Evolutionary conservation across 2,329 filamentous ascomycete species (phyloP).

Genomic region (Emergomyces pasteurianus): DNA sequence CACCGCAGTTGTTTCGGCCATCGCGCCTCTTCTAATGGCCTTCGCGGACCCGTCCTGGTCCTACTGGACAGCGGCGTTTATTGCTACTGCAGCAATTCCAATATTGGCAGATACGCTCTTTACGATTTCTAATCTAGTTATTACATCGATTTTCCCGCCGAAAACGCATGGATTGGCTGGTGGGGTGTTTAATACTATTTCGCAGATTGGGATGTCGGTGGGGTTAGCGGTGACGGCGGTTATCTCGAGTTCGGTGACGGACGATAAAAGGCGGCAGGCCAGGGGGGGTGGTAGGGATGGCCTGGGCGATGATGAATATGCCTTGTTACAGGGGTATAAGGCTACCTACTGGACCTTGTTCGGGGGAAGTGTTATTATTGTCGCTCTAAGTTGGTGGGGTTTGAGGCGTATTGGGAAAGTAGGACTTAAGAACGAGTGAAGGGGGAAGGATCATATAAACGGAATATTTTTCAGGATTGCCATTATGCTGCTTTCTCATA

Average conservation of each 20-base stretch:
- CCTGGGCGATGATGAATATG: conserved; percentile 6
- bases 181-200: conserved; percentile 48
- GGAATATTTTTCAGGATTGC: not conserved
- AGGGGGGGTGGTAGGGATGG: conserved; percentile 16
- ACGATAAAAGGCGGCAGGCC: not conserved
- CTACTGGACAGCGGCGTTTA: conserved; percentile 41
- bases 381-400: conserved; percentile 30
- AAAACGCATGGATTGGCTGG: conserved; percentile 48
- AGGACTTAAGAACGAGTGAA: conserved; percentile 32
- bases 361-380: conserved; percentile 31
- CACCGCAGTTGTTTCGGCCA: conserved; percentile 32
- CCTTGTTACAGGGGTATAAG: conserved; percentile 40
- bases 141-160: conserved; percentile 43
- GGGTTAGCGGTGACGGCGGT: conserved; percentile 42
- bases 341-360: conserved; percentile 45
- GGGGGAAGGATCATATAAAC: not conserved
- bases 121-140: conserved; percentile 43
- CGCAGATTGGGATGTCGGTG: conserved; percentile 44
- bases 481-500: too few species aligned
- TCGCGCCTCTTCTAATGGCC: conserved; percentile 45
- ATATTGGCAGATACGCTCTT: conserved; percentile 32
- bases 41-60: conserved; percentile 36
- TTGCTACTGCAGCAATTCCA: conserved; percentile 20
- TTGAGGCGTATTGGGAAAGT: conserved; percentile 38
- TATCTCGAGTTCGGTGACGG: conserved; percentile 20